Evolutionary conservation across 257 asterid species (phyloP), one percentile per base, ranked within the genome.

Genomic region (Knoxia roxburghii): DNA sequence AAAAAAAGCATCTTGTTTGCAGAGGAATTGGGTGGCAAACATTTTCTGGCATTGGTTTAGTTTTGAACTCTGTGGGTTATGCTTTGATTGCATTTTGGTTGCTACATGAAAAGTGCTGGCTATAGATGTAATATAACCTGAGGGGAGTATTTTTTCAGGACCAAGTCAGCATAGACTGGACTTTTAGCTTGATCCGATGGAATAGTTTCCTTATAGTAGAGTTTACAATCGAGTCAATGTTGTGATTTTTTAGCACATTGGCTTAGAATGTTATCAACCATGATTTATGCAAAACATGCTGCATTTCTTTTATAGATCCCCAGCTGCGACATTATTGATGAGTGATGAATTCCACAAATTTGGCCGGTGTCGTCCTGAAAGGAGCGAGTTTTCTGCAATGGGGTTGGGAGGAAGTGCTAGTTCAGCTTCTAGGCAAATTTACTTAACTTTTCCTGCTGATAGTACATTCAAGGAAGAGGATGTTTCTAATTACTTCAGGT

Each of bases 401-500:
- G 91, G 87, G n/a, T 64, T 88, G 56, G 80, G 79, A 18, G 81
- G 81, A 15, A 74, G 71, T 69, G 84, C 75, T 1, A 86, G 43
- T 78, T 86, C 99, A 0, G 83, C 87, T 52, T 77, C 92, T 0
- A 75, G 87, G 15, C 98, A 91, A 51, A 91, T 91, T 78, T 91
- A 91, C 81, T 75, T 91, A 80, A 91, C 97, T 2, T 91, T 91
- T 76, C 97, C 97, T 1, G 93, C 97, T 21, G 97, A 91, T 59
- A 91, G 98, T 52, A 85, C 88, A 3, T 91, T 91, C 71, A 91
- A 78, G 75, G 98, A 91, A 77, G 98, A 91, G 32, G 98, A 91
- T 69, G 98, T 91, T 66, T 85, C 98, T 24, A 83, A 71, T 68
- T 89, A 91, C 86, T 91, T 91, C 60, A 83, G 91, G 98, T 91